A percentile compares a stretch with the other conserved stretches of the same genome.
These are phyloP conservation scores for Tricholoma saponaceum DNA, from an alignment of 768 basidiomycete species.

Conservation along the genomic window DNA sequence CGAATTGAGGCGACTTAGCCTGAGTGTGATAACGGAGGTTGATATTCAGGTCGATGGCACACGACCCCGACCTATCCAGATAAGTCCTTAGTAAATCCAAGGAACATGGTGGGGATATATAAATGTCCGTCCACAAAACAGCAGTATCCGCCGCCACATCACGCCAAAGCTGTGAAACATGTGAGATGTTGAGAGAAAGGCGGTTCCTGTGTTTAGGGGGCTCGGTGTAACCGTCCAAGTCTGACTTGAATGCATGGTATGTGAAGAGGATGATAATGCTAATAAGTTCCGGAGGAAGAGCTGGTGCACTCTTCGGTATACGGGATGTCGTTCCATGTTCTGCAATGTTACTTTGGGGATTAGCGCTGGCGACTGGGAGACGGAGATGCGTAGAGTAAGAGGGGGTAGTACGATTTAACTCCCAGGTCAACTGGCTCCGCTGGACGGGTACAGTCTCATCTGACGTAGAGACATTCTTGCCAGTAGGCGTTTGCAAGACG, in stretches of 20 bases:
- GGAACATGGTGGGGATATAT: background rate
- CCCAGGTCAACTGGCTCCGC: too few relatives aligned
- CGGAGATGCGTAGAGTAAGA: too few relatives aligned
- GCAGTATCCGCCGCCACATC: background rate
- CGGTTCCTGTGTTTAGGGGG: background rate
- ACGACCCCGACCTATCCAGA: background rate
- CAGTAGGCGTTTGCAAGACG: too few relatives aligned
- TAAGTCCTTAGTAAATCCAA: background rate
- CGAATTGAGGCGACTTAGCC: background rate
- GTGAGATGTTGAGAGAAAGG: background rate
- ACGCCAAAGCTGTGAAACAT: conserved; percentile 1
- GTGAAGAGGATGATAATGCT: background rate
- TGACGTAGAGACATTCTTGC: too few relatives aligned
- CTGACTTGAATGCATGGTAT: background rate
- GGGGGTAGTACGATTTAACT: too few relatives aligned
- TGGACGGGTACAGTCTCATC: too few relatives aligned
- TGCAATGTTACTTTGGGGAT: too few relatives aligned
- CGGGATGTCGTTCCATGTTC: too few relatives aligned
- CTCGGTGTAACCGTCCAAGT: background rate
- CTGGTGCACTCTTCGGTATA: background rate
- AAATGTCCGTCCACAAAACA: background rate
- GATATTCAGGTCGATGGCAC: background rate
- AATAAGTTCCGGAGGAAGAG: background rate
- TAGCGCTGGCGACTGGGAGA: too few relatives aligned
- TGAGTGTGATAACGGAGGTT: background rate